Conservation (phyloP, 2,329 filamentous ascomycete genomes). For the Botrytis porri region DNA sequence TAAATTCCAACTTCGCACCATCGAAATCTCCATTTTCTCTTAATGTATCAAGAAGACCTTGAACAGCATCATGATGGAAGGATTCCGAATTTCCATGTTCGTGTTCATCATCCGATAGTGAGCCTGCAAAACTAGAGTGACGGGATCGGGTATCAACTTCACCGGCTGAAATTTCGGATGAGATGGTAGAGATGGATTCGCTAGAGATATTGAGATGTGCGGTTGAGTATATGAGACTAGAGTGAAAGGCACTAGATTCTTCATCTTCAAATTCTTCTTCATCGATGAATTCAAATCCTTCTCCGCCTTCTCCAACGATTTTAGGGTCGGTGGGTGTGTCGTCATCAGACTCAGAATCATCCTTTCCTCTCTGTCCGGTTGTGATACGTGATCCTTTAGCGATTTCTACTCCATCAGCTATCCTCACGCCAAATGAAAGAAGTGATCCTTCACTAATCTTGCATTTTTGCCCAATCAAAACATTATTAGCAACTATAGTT, state of each 20-base stretch:
- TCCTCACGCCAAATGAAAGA: constrained; percentile 72
- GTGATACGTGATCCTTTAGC: constrained; percentile 41
- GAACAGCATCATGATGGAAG: constrained; percentile 85
- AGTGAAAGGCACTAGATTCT: constrained; percentile 54
- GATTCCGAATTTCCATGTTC: constrained; percentile 49
- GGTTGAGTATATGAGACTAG: constrained; percentile 39
- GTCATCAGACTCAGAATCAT: constrained; percentile 40
- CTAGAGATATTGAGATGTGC: constrained; percentile 42
- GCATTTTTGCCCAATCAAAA: constrained; percentile 67
- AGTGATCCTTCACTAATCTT: constrained; percentile 70
- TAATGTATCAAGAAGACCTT: constrained; percentile 82
- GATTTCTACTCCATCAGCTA: constrained; percentile 60
- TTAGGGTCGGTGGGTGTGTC: constrained; percentile 44
- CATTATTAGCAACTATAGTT: constrained; percentile 74
- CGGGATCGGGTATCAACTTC: constrained; percentile 48
- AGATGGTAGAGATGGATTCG: constrained; percentile 63
- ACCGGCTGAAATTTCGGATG: constrained; percentile 50
- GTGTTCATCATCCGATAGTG: constrained; percentile 59
- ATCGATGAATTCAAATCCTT: constrained; percentile 63
- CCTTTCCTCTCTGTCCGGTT: constrained; percentile 41
- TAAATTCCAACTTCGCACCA: constrained; percentile 80
- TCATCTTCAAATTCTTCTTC: constrained; percentile 58
- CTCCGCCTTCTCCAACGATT: constrained; percentile 56
- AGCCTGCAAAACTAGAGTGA: constrained; percentile 69
- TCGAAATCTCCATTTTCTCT: constrained; percentile 78